Base-by-base conservation (phyloP, 2,329 filamentous ascomycete species). In the Metarhizium humberi region DNA sequence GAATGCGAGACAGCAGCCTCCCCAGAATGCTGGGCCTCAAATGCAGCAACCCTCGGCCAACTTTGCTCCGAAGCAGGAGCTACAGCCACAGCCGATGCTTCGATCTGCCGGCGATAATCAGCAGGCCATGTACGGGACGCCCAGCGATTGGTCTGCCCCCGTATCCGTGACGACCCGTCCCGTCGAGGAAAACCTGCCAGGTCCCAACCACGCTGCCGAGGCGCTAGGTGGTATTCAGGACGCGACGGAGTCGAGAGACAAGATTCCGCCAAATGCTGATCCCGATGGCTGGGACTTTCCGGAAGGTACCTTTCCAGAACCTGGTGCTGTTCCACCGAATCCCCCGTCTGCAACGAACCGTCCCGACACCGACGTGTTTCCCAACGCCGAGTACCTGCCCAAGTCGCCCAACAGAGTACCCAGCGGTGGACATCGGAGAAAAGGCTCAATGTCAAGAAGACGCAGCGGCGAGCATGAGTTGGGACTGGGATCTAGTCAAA, bases 231-330 rank as follows among this genome's bases (percentile, higher is more conserved):
- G 67, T 16, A 61, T 68, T 46, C 73, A 76, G 42, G 69, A 72
- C n/a, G 55, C 67, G 20, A 74, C 73, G 48, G 73, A 76, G 42
- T 62, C 72, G 16, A 64, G 72, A 29, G 76, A 82, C 53, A 80
- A 85, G 65, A 69, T 62, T 58, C 57, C 69, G 29, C 63, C 66
- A 1, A 64, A 69, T 7, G 73, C 77, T 4, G 84, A 88, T 56
- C 67, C 79, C 0, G 92, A 96, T 64, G 89, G 82, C 8, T 99
- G 94, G 94, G 92, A 95, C 65, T 99, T 99, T 62, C 90, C 92
- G 54, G 91, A 96, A 56, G 79, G 84, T 8, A 75, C 78, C n/a
- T 82, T 84, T 53, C 73, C 81, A 0, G 86, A 88, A 45, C 72
- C 80, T 13, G 66, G 69, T 47, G 68, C 73, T 34, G 62, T 68